These are phyloP conservation scores for Leccinellum rugosiceps DNA, from an alignment of 768 basidiomycete genomes.

Conservation along the genomic window DNA sequence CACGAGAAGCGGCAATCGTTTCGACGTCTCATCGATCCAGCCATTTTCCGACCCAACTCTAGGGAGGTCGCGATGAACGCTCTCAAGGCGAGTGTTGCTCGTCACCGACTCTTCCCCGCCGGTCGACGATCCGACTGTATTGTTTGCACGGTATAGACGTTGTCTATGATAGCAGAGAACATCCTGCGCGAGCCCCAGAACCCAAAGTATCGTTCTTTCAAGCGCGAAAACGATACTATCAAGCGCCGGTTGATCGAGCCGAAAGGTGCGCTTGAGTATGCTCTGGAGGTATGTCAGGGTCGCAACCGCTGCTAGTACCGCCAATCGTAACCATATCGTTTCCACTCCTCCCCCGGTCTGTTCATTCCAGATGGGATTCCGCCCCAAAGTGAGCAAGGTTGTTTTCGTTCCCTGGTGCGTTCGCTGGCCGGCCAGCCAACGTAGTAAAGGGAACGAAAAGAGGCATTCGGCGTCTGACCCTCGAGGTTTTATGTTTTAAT, in stretches of 20 bases:
- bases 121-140: neutral
- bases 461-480: neutral
- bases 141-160: constrained; percentile 35
- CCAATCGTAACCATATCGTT: neutral
- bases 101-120: neutral
- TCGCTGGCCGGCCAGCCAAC: neutral
- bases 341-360: neutral
- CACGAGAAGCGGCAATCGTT: constrained; percentile 70
- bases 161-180: constrained; percentile 70
- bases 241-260: constrained; percentile 65
- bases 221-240: constrained; percentile 68
- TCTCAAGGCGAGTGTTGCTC: constrained; percentile 47
- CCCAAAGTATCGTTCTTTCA: constrained; percentile 70
- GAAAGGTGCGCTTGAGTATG: constrained; percentile 75
- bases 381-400: constrained; percentile 49
- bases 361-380: constrained; percentile 62
- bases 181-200: constrained; percentile 71
- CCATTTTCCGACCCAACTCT: constrained; percentile 69
- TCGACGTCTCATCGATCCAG: constrained; percentile 74
- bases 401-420: neutral
- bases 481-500: neutral
- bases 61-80: constrained; percentile 57
- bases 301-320: neutral
- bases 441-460: too few relatives aligned
- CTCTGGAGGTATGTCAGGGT: constrained; percentile 56